Evolutionary conservation across 2,329 filamentous ascomycete genomes (phyloP), one percentile per base, ranked within the genome.

Genomic region (Calonectria multiphialidica): DNA sequence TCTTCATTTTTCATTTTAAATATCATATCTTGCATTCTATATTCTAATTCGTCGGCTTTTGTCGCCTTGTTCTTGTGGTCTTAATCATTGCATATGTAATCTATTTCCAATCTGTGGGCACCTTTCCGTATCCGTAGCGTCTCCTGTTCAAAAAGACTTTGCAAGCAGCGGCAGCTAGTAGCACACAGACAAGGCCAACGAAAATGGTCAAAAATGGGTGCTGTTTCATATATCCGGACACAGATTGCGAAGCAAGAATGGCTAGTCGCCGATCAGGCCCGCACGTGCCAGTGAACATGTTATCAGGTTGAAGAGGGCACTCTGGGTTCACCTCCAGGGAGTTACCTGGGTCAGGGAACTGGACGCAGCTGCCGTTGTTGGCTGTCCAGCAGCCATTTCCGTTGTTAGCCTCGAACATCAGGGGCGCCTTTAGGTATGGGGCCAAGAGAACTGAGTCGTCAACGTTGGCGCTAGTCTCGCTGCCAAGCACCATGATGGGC

Each of bases 401-500:
- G 28, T 66, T 66, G 62, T 66, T 66, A 3, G 62, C 62, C 16
- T 66, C 62, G 18, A 66, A 66, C 62, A 66, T 53, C 3, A 66
- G 45, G 16, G 53, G 53, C 5, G 53, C 53, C 35, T 40, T 59
- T 21, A 59, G 35, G 2, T 59, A 59, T 10, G 53, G 53, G 3
- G 35, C 53, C 13, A 59, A 33, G 1, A 59, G 53, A 18, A 59
- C 16, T 18, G 53, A 59, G 35, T 59, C 53, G 16, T 59, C 53
- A 8, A 59, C 35, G 21, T 59, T 23, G 10, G 53, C 21, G 33
- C 21, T 66, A 21, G n/a, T 66, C 30, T 49, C 40, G 13, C 66
- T 59, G 10, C 87, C 87, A 0, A 89, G 89, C 53, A 98, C 88
- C 9, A 88, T 89, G 68, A 96, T 85, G 0, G 93, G 90, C 1